Evolutionary conservation across 495 filamentous ascomycete species (phyloP).

Genomic region (Tuber borchii): DNA sequence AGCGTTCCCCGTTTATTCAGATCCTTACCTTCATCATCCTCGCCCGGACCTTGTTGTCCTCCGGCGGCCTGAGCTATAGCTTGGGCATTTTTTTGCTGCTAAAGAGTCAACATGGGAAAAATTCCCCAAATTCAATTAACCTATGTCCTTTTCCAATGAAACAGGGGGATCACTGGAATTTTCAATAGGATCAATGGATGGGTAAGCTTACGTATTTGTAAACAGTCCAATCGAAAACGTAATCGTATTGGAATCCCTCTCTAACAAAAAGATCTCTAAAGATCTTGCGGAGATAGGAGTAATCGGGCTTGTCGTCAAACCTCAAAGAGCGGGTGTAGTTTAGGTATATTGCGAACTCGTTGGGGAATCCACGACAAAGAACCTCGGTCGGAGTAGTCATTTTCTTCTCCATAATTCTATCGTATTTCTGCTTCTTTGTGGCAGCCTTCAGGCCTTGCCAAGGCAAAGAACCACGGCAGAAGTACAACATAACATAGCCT

Average conservation of each 20-base stretch:
- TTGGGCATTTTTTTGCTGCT: constrained; percentile 85
- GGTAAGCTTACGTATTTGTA: constrained; percentile 72
- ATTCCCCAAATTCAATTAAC: constrained; percentile 30
- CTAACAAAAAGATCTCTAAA: constrained; percentile 99
- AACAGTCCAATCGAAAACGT: constrained; percentile 99
- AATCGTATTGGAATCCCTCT: constrained; percentile 99
- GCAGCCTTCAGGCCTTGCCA: constrained; percentile 99
- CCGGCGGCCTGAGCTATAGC: constrained; percentile 72
- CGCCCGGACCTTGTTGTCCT: constrained; percentile 55
- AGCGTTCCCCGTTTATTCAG: constrained; percentile 63
- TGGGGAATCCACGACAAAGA: constrained; percentile 97
- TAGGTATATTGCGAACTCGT: constrained; percentile 98
- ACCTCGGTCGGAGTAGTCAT: constrained; percentile 99
- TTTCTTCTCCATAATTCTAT: constrained; percentile 99
- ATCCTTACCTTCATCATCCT: constrained; percentile 55
- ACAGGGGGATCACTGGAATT: not conserved
- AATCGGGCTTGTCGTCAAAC: constrained; percentile 99
- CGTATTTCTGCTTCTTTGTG: constrained; percentile 99
- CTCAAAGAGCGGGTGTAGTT: constrained; percentile 99
- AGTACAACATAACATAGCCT: constrained; percentile 99
- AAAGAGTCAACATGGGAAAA: constrained; percentile 25
- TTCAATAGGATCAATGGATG: not conserved
- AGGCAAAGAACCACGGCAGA: constrained; percentile 96
- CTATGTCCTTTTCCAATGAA: constrained; percentile 10
- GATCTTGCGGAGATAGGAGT: constrained; percentile 99